phyloP scores from a whole-genome alignment of 2,329 filamentous ascomycete genomes.

The Botrytis pseudocinerea region DNA sequence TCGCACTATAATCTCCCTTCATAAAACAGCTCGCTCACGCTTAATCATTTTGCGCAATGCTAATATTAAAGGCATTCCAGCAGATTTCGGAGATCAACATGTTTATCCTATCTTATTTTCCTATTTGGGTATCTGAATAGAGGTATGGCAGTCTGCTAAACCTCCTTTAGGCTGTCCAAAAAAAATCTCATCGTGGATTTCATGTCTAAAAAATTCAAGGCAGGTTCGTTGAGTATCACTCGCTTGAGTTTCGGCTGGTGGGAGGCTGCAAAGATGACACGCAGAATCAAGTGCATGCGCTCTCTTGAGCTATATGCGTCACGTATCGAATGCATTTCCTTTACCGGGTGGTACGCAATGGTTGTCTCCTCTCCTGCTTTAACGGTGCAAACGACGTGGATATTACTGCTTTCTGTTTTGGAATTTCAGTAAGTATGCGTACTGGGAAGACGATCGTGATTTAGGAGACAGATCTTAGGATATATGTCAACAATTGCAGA shows the following conservation, averaged over 20 bases:
- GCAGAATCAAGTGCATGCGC: slow-evolving; percentile 42
- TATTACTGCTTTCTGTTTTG: slow-evolving; percentile 24
- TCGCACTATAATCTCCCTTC: slow-evolving; percentile 41
- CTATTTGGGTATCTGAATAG: slow-evolving; percentile 37
- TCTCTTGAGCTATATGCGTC: slow-evolving; percentile 33
- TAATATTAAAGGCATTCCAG: slow-evolving; percentile 47
- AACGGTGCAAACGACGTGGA: slow-evolving; percentile 30
- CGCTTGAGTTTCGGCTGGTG: slow-evolving; percentile 29
- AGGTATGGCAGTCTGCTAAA: slow-evolving; percentile 37
- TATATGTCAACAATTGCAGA: slow-evolving; percentile 27
- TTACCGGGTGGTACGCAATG: slow-evolving; percentile 27
- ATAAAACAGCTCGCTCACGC: slow-evolving; percentile 46
- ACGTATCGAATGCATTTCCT: slow-evolving; percentile 15
- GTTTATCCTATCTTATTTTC: slow-evolving; percentile 26
- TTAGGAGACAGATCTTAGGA: slow-evolving; percentile 30
- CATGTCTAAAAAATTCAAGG: slow-evolving; percentile 40
- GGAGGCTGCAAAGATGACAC: slow-evolving; percentile 37
- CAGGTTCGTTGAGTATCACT: slow-evolving; percentile 39
- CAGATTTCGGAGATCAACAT: slow-evolving; percentile 41
- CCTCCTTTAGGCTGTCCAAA: slow-evolving; percentile 33
- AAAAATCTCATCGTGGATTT: slow-evolving; percentile 36
- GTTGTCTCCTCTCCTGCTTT: slow-evolving; percentile 33
- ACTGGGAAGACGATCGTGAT: slow-evolving; percentile 33
- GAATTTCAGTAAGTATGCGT: slow-evolving; percentile 30
- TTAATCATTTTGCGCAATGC: slow-evolving; percentile 46